phyloP scores from a whole-genome alignment of 495 filamentous ascomycete genomes.

The Cercophora sp. region DNA sequence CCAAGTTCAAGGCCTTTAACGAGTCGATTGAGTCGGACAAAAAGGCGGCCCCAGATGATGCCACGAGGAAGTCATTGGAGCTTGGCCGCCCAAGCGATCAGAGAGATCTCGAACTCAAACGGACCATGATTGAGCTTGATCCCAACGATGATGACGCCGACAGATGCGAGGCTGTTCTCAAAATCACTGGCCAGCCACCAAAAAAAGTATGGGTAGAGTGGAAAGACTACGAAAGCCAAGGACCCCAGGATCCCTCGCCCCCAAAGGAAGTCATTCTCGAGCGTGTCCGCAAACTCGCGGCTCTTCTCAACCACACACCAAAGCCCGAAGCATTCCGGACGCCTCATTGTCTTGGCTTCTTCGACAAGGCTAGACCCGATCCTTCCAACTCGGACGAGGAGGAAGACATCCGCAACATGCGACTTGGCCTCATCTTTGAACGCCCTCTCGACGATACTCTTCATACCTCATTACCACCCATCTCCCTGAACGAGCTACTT shows the following conservation, averaged over 20 bases:
- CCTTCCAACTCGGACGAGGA: slow-evolving; percentile 20
- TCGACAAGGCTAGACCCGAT: slow-evolving; percentile 31
- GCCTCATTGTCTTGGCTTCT: slow-evolving; percentile 43
- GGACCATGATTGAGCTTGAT: slow-evolving; percentile 27
- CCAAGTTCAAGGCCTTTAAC: slow-evolving; percentile 48
- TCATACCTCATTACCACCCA: slow-evolving; percentile 27
- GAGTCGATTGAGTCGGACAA: slow-evolving; percentile 35
- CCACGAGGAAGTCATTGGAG: slow-evolving; percentile 29
- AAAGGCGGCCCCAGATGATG: slow-evolving; percentile 26
- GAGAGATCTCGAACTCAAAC: slow-evolving; percentile 29
- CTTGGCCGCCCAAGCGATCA: slow-evolving; percentile 28
- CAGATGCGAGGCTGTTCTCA: slow-evolving; percentile 34
- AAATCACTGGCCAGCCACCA: slow-evolving; percentile 15
- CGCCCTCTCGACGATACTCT: slow-evolving; percentile 27
- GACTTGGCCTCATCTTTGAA: slow-evolving; percentile 37
- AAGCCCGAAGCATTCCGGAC: slow-evolving; percentile 42
- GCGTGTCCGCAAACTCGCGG: slow-evolving; percentile 35
- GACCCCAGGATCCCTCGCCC: slow-evolving; percentile 26
- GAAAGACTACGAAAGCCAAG: slow-evolving; percentile 42
- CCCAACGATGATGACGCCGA: slow-evolving; percentile 26
- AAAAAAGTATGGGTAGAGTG: slow-evolving; percentile 45
- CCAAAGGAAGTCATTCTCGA: slow-evolving; percentile 34
- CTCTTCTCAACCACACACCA: slow-evolving; percentile 37
- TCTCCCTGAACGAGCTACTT: slow-evolving; percentile 34
- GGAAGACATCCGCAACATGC: slow-evolving; percentile 31